phyloP scores from a whole-genome alignment of 1,284 basidiomycete genomes.

The Heterobasidion irregulare region DNA sequence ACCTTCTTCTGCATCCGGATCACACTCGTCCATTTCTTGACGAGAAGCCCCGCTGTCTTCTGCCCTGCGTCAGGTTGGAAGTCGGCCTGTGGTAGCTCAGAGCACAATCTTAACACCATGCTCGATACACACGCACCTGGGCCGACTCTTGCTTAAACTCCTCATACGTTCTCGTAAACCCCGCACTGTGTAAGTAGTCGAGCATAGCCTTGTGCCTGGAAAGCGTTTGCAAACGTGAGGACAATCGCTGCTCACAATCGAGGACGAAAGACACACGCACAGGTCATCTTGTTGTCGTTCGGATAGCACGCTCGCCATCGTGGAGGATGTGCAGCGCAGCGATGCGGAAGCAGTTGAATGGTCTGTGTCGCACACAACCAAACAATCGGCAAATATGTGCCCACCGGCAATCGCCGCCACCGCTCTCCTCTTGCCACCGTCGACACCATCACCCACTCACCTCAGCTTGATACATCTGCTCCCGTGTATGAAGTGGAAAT shows the following conservation, averaged over 20 bases:
- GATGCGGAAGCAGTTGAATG: background rate
- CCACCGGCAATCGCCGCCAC: too few species aligned
- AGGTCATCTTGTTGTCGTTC: constrained; percentile 74
- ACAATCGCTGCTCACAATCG: too few species aligned
- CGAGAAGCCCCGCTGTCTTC: constrained; percentile 57
- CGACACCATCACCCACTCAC: too few species aligned
- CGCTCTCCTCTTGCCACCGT: too few species aligned
- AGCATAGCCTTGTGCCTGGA: constrained; percentile 73
- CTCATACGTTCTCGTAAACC: constrained; percentile 52
- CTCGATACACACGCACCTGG: constrained; percentile 9
- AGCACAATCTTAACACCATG: background rate
- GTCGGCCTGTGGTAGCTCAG: constrained; percentile 24
- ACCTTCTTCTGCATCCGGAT: constrained; percentile 79
- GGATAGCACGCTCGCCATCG: constrained; percentile 27
- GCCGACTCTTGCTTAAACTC: constrained; percentile 51
- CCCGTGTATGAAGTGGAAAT: too few species aligned
- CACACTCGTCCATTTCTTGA: constrained; percentile 81
- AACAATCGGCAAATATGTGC: too few species aligned
- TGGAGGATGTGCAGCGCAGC: background rate
- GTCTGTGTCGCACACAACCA: background rate
- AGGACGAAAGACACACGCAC: constrained; percentile 29
- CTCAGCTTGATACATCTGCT: too few species aligned
- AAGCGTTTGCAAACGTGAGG: background rate
- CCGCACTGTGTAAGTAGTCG: constrained; percentile 64
- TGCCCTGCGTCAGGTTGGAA: constrained; percentile 56